Conservation (phyloP, 1,139 yeast genomes). For the Saccharomyces hybrid region DNA sequence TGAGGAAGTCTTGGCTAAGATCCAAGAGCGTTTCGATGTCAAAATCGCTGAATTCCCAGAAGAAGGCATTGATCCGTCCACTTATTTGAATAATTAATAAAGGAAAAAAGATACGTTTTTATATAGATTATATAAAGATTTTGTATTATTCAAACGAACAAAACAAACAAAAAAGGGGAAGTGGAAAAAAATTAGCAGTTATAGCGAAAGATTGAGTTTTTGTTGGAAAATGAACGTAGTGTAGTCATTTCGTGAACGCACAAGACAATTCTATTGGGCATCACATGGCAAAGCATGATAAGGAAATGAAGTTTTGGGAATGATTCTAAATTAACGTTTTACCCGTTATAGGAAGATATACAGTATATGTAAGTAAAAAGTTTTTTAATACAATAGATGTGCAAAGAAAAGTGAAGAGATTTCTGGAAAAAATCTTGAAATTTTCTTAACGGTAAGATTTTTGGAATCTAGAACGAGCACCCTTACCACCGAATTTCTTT, state of each 20-base stretch:
- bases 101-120: not conserved
- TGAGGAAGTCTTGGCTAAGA: conserved; percentile 82
- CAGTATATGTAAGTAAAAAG: conserved; percentile 27
- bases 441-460: conserved; percentile 94
- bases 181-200: conserved; percentile 6
- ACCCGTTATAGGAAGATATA: conserved; percentile 29
- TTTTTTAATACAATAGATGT: conserved; percentile 7
- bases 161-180: conserved; percentile 5
- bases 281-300: not conserved
- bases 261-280: not conserved
- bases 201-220: not conserved
- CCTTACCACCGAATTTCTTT: conserved; percentile 99
- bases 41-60: conserved; percentile 93
- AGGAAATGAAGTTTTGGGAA: not conserved
- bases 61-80: conserved; percentile 96
- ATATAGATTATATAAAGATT: conserved; percentile 1
- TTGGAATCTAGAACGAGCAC: conserved; percentile 99
- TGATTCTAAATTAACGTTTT: conserved; percentile 9
- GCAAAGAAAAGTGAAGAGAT: conserved; percentile 13
- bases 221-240: not conserved
- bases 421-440: conserved; percentile 8
- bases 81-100: conserved; percentile 86
- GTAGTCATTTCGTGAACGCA: not conserved
- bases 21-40: conserved; percentile 96
- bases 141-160: conserved; percentile 1